These are phyloP conservation scores for Hansenula anomala DNA, from an alignment of 1,139 yeast genomes.

Conservation along the genomic window DNA sequence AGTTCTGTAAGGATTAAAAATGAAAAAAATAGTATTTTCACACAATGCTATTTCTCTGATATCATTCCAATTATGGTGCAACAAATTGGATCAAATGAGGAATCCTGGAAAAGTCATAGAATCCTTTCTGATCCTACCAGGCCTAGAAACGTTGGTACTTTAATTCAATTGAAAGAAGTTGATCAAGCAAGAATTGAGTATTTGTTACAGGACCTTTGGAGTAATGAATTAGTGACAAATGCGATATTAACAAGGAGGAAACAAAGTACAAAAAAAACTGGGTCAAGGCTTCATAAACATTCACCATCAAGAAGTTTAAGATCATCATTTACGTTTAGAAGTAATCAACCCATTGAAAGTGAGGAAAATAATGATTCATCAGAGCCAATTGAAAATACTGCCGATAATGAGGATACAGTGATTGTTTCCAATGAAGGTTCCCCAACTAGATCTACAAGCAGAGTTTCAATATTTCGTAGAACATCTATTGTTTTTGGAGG, in stretches of 20 bases:
- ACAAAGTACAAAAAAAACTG: background rate
- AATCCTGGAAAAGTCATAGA: too few species aligned
- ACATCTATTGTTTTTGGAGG: slow-evolving; percentile 18
- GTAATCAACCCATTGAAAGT: background rate
- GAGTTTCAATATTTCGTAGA: slow-evolving; percentile 14
- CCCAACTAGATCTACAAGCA: background rate
- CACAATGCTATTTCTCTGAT: slow-evolving; percentile 16
- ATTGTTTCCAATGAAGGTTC: too few species aligned
- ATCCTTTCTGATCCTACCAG: too few species aligned
- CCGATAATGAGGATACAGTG: too few species aligned
- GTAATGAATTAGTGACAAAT: slow-evolving; percentile 16
- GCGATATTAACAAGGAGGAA: slow-evolving; percentile 5
- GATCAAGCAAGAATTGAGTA: slow-evolving; percentile 14
- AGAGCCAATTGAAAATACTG: too few species aligned
- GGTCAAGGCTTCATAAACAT: background rate
- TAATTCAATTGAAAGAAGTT: slow-evolving; percentile 5
- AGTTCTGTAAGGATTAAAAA: background rate
- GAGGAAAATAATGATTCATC: too few species aligned
- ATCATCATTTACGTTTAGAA: too few species aligned
- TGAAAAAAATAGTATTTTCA: slow-evolving; percentile 5
- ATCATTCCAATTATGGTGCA: slow-evolving; percentile 14
- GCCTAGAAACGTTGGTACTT: too few species aligned
- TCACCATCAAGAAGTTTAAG: background rate
- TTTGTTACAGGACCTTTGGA: slow-evolving; percentile 20
- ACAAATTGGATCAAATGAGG: slow-evolving; percentile 1